Evolutionary conservation across 306 rosid genomes (phyloP), one percentile per base, ranked within the genome.

Genomic region (Acacia crassicarpa): DNA sequence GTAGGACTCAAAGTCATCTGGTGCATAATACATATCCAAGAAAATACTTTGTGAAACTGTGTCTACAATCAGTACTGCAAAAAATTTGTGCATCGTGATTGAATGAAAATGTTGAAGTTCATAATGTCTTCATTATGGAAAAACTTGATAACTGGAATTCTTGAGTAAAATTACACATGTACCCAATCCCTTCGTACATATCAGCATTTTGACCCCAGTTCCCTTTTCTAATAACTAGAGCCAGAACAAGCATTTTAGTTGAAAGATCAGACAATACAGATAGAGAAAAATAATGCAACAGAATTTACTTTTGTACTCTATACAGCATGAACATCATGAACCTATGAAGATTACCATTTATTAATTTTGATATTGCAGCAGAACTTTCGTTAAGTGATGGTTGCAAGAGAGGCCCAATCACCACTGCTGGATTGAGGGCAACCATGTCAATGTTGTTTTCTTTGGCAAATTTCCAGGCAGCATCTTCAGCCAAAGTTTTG

Each of bases 401-500:
- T 86, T 90, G 98, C 76, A 94, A 86, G 65, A 94, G 89, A 78
- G 97, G 93, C 43, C 97, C 98, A 3, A 86, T 72, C 78, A 90
- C 97, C 94, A 94, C 83, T 51, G 90, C 72, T 59, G 98, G 97
- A 82, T 89, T 87, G 54, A 94, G 85, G 44, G 81, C 48, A 83
- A 94, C 91, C 94, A 92, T 76, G 86, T 94, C 97, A 78, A 92
- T 86, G 27, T 74, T 92, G 78, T 94, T 89, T 84, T 92, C 92
- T 40, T 86, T 89, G 6, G 43, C 92, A 81, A 92, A 92, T 81
- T 90, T 89, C 97, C 98, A 92, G 81, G 94, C 98, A 83, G 91
- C 91, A 15, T 87, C 97, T 88, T 94, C 98, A 8, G 97, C 97
- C 85, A 94, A 88, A 74, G 97, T 89, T 87, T 94, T 94, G 53